Evolutionary conservation across 345 rosid genomes (phyloP).

Genomic region (Dipteronia sinensis): DNA sequence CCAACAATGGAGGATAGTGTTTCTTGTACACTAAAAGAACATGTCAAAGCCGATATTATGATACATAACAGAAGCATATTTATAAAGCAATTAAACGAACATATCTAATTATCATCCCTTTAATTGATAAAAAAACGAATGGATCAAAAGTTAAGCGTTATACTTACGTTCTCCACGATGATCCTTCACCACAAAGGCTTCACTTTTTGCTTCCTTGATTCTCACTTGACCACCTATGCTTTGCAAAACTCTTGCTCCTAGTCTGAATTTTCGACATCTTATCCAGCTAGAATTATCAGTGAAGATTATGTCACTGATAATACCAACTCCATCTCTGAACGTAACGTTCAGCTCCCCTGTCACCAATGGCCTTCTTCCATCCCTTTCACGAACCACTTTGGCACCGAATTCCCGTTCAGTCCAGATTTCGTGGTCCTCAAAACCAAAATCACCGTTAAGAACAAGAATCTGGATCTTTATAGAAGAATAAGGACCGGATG

Average conservation of each 20-base stretch:
- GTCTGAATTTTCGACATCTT: conserved; percentile 62
- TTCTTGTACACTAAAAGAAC: conserved; percentile 60
- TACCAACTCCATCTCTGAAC: conserved; percentile 52
- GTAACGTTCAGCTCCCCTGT: conserved; percentile 56
- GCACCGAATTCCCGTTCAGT: conserved; percentile 40
- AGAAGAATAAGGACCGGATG: conserved; percentile 52
- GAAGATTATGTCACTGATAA: conserved; percentile 45
- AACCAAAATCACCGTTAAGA: conserved; percentile 61
- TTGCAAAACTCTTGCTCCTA: conserved; percentile 59
- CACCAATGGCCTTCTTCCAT: conserved; percentile 69
- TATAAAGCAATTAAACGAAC: background rate
- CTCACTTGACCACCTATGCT: conserved; percentile 36
- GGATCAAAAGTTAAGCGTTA: background rate
- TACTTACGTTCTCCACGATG: conserved; percentile 86
- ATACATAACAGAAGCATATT: background rate
- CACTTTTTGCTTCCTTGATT: conserved; percentile 66
- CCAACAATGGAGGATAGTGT: conserved; percentile 68
- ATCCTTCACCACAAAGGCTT: conserved; percentile 73
- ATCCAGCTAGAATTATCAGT: conserved; percentile 91
- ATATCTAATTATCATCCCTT: background rate
- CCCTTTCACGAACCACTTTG: conserved; percentile 53
- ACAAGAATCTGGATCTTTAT: conserved; percentile 58
- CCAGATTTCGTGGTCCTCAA: conserved; percentile 55
- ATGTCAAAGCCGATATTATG: background rate
- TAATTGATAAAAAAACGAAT: background rate